These are phyloP conservation scores for Trichoderma atroviride DNA, from an alignment of 2,329 filamentous ascomycete species.

Conservation along the genomic window DNA sequence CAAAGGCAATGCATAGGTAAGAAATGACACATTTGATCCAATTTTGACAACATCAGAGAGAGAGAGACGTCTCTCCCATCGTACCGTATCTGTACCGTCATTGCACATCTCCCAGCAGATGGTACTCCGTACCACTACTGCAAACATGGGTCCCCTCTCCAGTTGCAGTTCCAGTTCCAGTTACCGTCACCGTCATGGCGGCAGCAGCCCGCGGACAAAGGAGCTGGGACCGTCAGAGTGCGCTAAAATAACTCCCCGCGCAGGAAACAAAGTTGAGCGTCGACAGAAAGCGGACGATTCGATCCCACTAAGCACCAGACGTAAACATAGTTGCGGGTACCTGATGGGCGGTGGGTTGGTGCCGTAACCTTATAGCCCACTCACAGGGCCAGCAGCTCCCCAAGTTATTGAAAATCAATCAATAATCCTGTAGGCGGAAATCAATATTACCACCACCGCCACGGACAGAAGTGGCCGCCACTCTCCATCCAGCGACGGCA, in stretches of 20 bases:
- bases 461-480: not conserved
- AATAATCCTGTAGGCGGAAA: not conserved
- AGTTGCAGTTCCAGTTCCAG: not conserved
- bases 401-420: not conserved
- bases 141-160: not conserved
- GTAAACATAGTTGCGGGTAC: not conserved
- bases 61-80: not conserved
- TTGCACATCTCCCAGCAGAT: not conserved
- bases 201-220: not conserved
- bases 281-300: not conserved
- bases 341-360: not conserved
- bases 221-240: not conserved
- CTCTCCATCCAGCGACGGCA: not conserved
- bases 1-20: not conserved
- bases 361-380: not conserved
- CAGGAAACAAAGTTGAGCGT: not conserved
- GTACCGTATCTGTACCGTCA: not conserved
- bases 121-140: not conserved
- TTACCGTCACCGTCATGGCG: slow-evolving; percentile 18
- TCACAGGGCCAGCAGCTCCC: not conserved
- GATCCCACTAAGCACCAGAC: not conserved
- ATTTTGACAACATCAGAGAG: not conserved
- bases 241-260: not conserved
- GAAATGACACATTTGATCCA: not conserved
- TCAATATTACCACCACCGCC: not conserved